Conservation (phyloP, 208 protist species). For the Leishmania martiniquensis region DNA sequence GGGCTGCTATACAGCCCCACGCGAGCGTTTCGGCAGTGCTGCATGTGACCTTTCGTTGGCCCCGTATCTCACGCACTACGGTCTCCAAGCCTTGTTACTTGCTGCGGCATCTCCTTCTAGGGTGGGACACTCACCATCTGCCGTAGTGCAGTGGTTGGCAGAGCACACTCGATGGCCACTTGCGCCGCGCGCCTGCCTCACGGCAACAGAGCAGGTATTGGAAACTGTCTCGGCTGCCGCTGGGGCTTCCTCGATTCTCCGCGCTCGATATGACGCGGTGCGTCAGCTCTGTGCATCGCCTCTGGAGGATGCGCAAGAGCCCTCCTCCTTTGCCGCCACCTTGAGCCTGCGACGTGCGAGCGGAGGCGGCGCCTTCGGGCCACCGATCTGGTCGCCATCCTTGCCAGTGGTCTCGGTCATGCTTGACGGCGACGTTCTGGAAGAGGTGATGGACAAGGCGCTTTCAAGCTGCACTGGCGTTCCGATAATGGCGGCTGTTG, state of each 20-base stretch:
- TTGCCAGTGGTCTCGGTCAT: neutral
- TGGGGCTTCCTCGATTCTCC: neutral
- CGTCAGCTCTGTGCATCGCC: neutral
- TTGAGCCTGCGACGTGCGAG: neutral
- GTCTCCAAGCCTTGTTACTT: constrained; percentile 23
- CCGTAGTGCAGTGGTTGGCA: constrained; percentile 3
- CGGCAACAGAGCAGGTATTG: constrained; percentile 6
- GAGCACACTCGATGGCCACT: constrained; percentile 28
- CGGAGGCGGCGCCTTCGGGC: neutral
- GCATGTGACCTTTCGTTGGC: neutral
- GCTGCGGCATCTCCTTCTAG: neutral
- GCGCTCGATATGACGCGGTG: constrained; percentile 5
- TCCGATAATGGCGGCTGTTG: constrained; percentile 16
- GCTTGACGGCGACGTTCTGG: constrained; percentile 1
- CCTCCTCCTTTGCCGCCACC: neutral
- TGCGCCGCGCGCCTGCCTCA: neutral
- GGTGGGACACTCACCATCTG: neutral
- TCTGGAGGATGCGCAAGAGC: neutral
- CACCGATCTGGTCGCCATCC: neutral
- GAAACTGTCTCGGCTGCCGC: neutral
- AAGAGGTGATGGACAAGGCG: constrained; percentile 8
- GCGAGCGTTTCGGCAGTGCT: neutral
- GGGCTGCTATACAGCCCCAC: neutral
- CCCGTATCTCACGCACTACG: constrained; percentile 10
- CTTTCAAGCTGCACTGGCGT: neutral